These are phyloP conservation scores for Aureobasidium sp. DNA, from an alignment of 2,329 filamentous ascomycete genomes.

Conservation along the genomic window DNA sequence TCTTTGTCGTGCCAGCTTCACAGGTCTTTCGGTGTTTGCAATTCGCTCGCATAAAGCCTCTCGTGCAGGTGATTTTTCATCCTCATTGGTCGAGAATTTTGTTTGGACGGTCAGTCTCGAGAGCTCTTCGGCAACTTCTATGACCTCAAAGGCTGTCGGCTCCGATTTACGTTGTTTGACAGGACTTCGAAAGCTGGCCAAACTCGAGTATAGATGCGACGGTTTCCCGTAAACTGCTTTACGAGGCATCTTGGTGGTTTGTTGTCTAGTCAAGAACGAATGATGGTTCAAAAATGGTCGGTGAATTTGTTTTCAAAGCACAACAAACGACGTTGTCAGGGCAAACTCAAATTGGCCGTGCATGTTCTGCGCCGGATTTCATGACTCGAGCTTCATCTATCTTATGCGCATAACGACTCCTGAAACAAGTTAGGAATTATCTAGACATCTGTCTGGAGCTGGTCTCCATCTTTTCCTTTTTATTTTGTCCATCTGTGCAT, in stretches of 20 bases:
- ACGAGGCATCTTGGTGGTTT: constrained; percentile 25
- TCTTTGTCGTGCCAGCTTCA: neutral
- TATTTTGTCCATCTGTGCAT: neutral
- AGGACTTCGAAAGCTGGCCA: constrained; percentile 24
- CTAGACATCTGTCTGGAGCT: neutral
- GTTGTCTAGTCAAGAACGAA: neutral
- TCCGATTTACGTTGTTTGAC: constrained; percentile 15
- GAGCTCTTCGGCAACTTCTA: constrained; percentile 26
- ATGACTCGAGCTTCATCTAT: constrained; percentile 15
- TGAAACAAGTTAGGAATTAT: neutral
- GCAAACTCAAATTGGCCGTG: constrained; percentile 5
- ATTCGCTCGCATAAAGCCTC: constrained; percentile 1
- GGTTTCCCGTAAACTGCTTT: constrained; percentile 36
- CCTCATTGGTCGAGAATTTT: neutral
- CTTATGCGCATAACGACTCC: neutral
- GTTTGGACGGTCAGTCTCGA: constrained; percentile 20
- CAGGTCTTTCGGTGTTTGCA: constrained; percentile 4
- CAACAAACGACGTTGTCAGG: constrained; percentile 16
- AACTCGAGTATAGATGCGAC: constrained; percentile 25
- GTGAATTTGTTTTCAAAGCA: too few species aligned
- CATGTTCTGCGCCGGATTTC: neutral
- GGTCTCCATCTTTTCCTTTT: neutral
- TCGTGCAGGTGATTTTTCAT: neutral
- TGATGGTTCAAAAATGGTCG: neutral
- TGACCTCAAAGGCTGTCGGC: constrained; percentile 19